Conservation (phyloP, 163 green algal genomes). For the Scenedesmus sp. region DNA sequence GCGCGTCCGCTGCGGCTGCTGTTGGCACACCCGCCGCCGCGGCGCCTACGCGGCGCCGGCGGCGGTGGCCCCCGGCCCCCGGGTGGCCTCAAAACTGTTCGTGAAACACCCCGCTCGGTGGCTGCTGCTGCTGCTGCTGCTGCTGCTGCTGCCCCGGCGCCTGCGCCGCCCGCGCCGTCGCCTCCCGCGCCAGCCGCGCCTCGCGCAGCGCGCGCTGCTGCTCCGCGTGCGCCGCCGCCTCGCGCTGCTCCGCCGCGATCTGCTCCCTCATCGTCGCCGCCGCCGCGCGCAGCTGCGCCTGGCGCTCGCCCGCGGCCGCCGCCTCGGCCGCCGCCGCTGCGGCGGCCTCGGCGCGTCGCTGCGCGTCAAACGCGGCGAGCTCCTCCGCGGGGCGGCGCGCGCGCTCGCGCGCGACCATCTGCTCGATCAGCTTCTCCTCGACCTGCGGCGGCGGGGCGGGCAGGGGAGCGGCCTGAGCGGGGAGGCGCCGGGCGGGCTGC, state of each 20-base stretch:
- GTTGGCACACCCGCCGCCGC: constrained; percentile 1
- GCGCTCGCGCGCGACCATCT: constrained; percentile 34
- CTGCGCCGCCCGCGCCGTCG: background rate
- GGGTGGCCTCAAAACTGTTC: background rate
- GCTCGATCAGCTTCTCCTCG: constrained; percentile 37
- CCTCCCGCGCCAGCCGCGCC: background rate
- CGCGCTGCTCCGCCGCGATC: background rate
- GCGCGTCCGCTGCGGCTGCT: background rate
- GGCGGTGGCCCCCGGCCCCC: too few relatives aligned
- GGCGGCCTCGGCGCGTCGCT: background rate
- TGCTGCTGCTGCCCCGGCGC: background rate
- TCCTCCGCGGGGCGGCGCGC: background rate
- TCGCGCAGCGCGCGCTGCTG: constrained; percentile 17
- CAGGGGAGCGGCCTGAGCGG: too few relatives aligned
- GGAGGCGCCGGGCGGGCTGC: too few relatives aligned
- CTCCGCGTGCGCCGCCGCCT: background rate
- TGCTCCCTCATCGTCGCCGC: constrained; percentile 11
- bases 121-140: constrained; percentile 16
- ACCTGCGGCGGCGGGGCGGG: background rate
- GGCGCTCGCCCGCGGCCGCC: constrained; percentile 32
- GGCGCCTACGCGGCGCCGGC: too few relatives aligned
- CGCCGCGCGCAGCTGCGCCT: constrained; percentile 8
- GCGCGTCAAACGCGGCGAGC: constrained; percentile 1
- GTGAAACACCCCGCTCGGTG: background rate
- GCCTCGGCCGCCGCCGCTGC: constrained; percentile 2